These are phyloP conservation scores for Cryptococcus sp. DNA, from an alignment of 1,284 basidiomycete species.

Conservation along the genomic window DNA sequence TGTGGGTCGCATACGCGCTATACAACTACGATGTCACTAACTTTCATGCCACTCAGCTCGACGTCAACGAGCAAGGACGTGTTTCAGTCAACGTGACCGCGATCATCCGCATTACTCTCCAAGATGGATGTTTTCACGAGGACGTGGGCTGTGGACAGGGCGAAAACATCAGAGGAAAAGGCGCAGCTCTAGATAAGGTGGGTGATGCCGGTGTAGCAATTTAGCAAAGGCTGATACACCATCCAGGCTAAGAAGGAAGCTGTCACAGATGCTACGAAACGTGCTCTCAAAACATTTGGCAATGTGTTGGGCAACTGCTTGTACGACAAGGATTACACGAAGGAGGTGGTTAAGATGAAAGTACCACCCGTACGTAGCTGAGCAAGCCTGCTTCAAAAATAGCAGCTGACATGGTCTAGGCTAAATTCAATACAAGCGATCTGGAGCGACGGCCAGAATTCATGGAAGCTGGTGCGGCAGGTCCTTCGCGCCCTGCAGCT, in stretches of 20 bases:
- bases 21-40: neutral
- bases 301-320: conserved; percentile 93
- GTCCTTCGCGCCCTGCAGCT: conserved; percentile 25
- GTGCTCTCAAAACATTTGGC: conserved; percentile 87
- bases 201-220: conserved; percentile 25
- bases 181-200: conserved; percentile 88
- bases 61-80: conserved; percentile 67
- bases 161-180: conserved; percentile 84
- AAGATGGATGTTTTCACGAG: conserved; percentile 88
- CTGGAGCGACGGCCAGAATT: conserved; percentile 78
- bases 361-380: conserved; percentile 67
- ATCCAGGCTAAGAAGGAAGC: conserved; percentile 94
- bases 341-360: conserved; percentile 83
- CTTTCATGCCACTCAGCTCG: conserved; percentile 50
- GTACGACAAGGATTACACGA: conserved; percentile 86
- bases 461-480: conserved; percentile 43
- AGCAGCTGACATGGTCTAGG: conserved; percentile 52
- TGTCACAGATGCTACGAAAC: conserved; percentile 90
- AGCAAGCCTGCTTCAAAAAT: neutral
- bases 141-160: conserved; percentile 87
- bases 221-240: conserved; percentile 5
- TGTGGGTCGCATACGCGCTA: conserved; percentile 43
- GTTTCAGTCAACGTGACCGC: conserved; percentile 80
- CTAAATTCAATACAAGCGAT: conserved; percentile 71
- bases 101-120: conserved; percentile 80